These are phyloP conservation scores for Hyphopichia burtonii DNA, from an alignment of 1,139 yeast species.

Conservation along the genomic window DNA sequence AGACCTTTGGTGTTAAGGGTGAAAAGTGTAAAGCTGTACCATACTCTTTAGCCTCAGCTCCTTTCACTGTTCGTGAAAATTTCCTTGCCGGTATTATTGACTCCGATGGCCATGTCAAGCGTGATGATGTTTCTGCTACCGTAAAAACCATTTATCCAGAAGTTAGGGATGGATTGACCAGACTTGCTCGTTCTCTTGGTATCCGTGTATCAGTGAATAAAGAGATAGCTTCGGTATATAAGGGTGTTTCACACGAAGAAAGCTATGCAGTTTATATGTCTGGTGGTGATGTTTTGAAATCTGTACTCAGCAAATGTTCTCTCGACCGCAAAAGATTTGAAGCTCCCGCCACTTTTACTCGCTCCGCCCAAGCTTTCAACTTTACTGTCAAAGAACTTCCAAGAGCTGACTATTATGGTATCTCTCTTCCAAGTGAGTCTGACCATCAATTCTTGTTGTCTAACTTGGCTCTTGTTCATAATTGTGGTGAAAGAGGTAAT, in stretches of 20 bases:
- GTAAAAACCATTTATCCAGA: conserved; percentile 26
- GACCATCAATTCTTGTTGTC: conserved; percentile 41
- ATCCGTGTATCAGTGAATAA: conserved; percentile 24
- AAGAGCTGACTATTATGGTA: conserved; percentile 36
- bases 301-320: conserved; percentile 21
- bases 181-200: conserved; percentile 41
- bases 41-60: conserved; percentile 13
- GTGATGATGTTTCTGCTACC: conserved; percentile 16
- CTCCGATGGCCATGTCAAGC: conserved; percentile 28
- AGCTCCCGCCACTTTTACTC: conserved; percentile 10
- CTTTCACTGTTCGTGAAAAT: conserved; percentile 32
- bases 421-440: conserved; percentile 33
- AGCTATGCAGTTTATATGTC: conserved; percentile 12
- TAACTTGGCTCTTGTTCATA: conserved; percentile 34
- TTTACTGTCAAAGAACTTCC: conserved; percentile 23
- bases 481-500: conserved; percentile 90
- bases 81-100: conserved; percentile 43
- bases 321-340: conserved; percentile 10
- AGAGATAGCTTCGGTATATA: too few relatives aligned
- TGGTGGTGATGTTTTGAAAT: conserved; percentile 14
- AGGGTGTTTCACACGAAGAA: too few relatives aligned
- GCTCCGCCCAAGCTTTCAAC: conserved; percentile 21
- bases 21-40: conserved; percentile 14
- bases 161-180: conserved; percentile 29
- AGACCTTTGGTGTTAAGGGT: conserved; percentile 4